These are phyloP conservation scores for Diaporthe destruens DNA, from an alignment of 2,329 filamentous ascomycete species.

Conservation along the genomic window DNA sequence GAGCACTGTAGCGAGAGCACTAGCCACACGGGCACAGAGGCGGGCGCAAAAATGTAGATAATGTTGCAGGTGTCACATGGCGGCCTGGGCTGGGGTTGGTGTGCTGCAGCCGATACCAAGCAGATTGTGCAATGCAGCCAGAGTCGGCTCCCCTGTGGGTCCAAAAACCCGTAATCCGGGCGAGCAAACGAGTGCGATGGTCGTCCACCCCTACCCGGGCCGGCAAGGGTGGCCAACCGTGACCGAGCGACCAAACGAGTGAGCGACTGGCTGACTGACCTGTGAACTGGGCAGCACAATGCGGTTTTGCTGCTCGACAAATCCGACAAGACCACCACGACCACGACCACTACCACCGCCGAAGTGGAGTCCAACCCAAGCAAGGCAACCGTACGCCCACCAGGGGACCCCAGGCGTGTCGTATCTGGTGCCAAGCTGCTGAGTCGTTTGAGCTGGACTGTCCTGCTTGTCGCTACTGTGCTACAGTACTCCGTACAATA, in stretches of 20 bases:
- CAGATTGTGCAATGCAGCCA: constrained; percentile 21
- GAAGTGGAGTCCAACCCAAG: neutral
- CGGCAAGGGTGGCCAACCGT: constrained; percentile 20
- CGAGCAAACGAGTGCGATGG: constrained; percentile 24
- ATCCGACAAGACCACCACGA: neutral
- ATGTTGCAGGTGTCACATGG: constrained; percentile 31
- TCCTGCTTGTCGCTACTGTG: constrained; percentile 10
- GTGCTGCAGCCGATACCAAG: constrained; percentile 16
- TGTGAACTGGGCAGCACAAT: constrained; percentile 24
- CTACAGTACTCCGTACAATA: no score
- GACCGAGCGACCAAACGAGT: constrained; percentile 2
- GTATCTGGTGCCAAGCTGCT: constrained; percentile 28
- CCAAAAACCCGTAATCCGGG: constrained; percentile 15
- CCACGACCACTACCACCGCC: constrained; percentile 4
- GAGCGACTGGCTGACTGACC: constrained; percentile 13
- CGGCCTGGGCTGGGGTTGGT: constrained; percentile 10
- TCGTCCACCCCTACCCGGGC: constrained; percentile 1
- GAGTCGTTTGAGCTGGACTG: constrained; percentile 31
- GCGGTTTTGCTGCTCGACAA: constrained; percentile 24
- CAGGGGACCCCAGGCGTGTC: constrained; percentile 26
- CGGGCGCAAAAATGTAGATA: constrained; percentile 5
- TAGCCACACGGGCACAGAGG: constrained; percentile 13
- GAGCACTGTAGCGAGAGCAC: constrained; percentile 6
- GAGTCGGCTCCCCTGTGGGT: constrained; percentile 3
- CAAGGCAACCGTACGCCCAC: constrained; percentile 10